phyloP scores from a whole-genome alignment of 257 asterid genomes.

The Echium plantagineum region DNA sequence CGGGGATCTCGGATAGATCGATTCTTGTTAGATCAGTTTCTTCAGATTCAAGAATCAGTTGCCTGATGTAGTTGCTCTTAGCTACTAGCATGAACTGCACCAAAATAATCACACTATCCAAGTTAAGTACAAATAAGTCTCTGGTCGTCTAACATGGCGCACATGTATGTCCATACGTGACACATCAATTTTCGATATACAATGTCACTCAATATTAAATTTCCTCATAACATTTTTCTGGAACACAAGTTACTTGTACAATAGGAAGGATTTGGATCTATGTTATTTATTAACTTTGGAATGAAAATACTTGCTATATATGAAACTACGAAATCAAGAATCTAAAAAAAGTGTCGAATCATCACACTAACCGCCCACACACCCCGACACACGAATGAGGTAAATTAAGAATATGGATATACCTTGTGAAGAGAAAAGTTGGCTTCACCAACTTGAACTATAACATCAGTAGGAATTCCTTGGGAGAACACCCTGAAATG shows the following conservation, averaged over 20 bases:
- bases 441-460: conserved; percentile 72
- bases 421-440: conserved; percentile 90
- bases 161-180: too few relatives aligned
- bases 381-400: too few relatives aligned
- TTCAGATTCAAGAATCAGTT: conserved; percentile 51
- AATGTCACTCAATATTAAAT: too few relatives aligned
- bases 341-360: too few relatives aligned
- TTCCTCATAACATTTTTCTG: too few relatives aligned
- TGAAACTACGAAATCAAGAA: background rate
- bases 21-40: conserved; percentile 55
- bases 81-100: conserved; percentile 88
- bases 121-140: background rate
- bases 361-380: too few relatives aligned
- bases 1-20: conserved; percentile 65
- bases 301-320: too few relatives aligned
- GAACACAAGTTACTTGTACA: background rate
- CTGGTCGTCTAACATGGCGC: too few relatives aligned
- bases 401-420: background rate
- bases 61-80: conserved; percentile 80
- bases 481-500: conserved; percentile 81
- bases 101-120: background rate
- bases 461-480: conserved; percentile 78
- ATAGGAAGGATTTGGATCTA: background rate
- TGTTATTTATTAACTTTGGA: background rate
- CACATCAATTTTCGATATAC: too few relatives aligned